A percentile compares a stretch with the other conserved stretches of the same genome.
These are phyloP conservation scores for Crucibulum laeve DNA, from an alignment of 768 basidiomycete species.

Conservation along the genomic window DNA sequence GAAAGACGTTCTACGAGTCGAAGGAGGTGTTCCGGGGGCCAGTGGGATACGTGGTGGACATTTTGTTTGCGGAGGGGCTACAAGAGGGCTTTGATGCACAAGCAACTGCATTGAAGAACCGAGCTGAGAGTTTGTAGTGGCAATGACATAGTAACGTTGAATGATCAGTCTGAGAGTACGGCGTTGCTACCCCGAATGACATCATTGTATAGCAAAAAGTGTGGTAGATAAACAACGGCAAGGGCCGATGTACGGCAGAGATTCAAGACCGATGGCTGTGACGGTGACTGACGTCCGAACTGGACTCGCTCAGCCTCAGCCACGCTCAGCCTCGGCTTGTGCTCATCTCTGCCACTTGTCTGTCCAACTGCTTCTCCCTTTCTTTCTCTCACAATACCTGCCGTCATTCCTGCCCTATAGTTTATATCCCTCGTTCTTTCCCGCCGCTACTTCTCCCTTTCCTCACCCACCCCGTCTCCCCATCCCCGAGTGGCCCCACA, in stretches of 20 bases:
- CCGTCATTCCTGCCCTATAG: slow-evolving; percentile 9
- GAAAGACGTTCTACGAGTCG: slow-evolving; percentile 25
- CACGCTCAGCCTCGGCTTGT: too few relatives aligned
- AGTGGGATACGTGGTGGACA: slow-evolving; percentile 16
- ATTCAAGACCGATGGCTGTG: slow-evolving; percentile 1
- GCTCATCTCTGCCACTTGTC: slow-evolving; percentile 8
- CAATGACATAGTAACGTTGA: neutral
- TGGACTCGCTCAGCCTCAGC: neutral
- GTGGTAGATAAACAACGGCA: slow-evolving; percentile 8
- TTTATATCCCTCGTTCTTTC: slow-evolving; percentile 17
- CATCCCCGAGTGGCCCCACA: slow-evolving; percentile 3
- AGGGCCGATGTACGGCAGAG: slow-evolving; percentile 11
- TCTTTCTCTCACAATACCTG: slow-evolving; percentile 5
- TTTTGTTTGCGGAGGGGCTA: slow-evolving; percentile 14
- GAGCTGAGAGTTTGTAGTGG: slow-evolving; percentile 11
- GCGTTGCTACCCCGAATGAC: neutral
- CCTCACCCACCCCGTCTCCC: slow-evolving; percentile 4
- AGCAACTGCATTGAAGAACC: slow-evolving; percentile 15
- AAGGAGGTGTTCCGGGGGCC: slow-evolving; percentile 21
- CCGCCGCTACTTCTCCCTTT: slow-evolving; percentile 11
- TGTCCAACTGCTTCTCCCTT: slow-evolving; percentile 11
- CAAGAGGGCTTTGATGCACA: slow-evolving; percentile 20
- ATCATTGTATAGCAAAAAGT: neutral
- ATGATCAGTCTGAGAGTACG: too few relatives aligned
- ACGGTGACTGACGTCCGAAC: neutral